Percentiles rank a stretch among this genome's conserved stretches.
Conservation (phyloP, 208 protist species). For the Willaertia magna region DNA sequence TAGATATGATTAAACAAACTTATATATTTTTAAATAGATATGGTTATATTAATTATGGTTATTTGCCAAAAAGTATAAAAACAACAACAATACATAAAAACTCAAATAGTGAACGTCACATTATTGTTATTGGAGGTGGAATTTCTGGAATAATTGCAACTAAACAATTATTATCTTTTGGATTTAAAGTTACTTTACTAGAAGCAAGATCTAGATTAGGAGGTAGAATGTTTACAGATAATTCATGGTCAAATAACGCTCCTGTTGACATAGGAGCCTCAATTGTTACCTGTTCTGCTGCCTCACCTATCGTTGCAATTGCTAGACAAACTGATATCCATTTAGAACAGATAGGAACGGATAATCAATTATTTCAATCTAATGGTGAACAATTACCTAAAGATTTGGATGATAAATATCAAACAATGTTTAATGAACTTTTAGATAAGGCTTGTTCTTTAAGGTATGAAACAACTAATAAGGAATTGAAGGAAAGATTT, state of each 20-base stretch:
- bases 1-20: not conserved
- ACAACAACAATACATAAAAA: not conserved
- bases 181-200: slow-evolving; percentile 4
- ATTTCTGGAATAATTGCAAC: not conserved
- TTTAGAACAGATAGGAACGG: not conserved
- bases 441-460: not conserved
- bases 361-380: not conserved
- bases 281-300: not conserved
- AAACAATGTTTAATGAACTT: not conserved
- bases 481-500: not conserved
- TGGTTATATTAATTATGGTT: slow-evolving; percentile 1
- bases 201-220: not conserved
- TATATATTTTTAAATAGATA: not conserved
- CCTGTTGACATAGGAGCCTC: not conserved
- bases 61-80: not conserved
- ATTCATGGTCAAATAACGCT: not conserved
- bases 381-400: not conserved
- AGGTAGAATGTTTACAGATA: not conserved
- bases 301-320: not conserved
- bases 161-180: not conserved
- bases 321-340: not conserved
- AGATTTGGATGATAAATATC: not conserved
- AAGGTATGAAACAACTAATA: not conserved
- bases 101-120: not conserved
- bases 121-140: not conserved